Conservation (phyloP, 2,329 filamentous ascomycete species). For the Aureobasidium sp. region DNA sequence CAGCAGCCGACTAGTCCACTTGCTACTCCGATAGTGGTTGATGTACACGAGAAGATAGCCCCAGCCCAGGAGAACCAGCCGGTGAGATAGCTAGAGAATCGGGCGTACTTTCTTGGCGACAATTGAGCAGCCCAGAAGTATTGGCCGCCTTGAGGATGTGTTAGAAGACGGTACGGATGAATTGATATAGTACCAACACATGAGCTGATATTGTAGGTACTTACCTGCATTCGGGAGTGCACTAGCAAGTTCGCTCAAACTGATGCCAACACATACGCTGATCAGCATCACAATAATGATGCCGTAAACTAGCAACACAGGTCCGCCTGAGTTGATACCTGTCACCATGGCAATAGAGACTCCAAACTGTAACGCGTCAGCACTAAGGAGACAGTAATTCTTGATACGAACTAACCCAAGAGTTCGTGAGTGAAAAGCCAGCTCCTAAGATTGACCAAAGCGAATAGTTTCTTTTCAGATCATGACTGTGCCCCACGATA, state of each 20-base stretch:
- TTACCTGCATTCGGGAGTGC: constrained; percentile 39
- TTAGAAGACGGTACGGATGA: neutral
- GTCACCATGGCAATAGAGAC: constrained; percentile 42
- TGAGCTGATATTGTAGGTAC: neutral
- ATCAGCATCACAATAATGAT: constrained; percentile 39
- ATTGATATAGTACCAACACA: no score
- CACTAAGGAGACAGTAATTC: constrained; percentile 15
- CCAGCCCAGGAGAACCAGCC: constrained; percentile 48
- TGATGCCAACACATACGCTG: constrained; percentile 38
- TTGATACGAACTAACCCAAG: constrained; percentile 31
- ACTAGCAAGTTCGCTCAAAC: constrained; percentile 39
- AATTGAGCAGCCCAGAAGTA: constrained; percentile 45
- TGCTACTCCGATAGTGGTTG: constrained; percentile 41
- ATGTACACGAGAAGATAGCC: constrained; percentile 45
- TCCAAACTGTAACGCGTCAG: constrained; percentile 26
- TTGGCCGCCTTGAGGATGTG: constrained; percentile 33
- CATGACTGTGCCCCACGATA: constrained; percentile 42
- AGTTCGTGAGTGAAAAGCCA: constrained; percentile 43
- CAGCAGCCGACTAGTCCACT: constrained; percentile 43
- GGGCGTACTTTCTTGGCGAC: constrained; percentile 37
- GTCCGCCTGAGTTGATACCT: constrained; percentile 43
- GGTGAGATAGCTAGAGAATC: constrained; percentile 39
- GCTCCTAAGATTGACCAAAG: constrained; percentile 43
- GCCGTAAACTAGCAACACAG: constrained; percentile 42
- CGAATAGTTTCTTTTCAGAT: constrained; percentile 40